Conservation (phyloP, 2,329 filamentous ascomycete species). For the Colletotrichum godetiae region DNA sequence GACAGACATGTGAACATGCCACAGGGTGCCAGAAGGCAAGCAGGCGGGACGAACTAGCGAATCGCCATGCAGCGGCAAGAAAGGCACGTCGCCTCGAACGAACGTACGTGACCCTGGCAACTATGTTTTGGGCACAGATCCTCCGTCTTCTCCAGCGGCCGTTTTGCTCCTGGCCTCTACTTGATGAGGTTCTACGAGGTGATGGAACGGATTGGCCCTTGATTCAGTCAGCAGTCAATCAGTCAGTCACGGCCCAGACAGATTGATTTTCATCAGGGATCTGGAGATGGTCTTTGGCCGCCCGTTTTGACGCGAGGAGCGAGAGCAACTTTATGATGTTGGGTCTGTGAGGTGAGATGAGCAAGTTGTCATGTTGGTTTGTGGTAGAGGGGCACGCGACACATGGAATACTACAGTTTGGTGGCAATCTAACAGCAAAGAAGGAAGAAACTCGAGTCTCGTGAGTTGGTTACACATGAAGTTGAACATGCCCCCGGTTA, state of each 20-base stretch:
- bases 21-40: not conserved
- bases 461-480: no score
- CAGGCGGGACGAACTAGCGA: conserved; percentile 31
- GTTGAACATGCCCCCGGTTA: not conserved
- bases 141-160: not conserved
- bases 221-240: not conserved
- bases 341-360: not conserved
- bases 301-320: not conserved
- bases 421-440: not conserved
- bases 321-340: not conserved
- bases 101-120: not conserved
- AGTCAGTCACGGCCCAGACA: not conserved
- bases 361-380: not conserved
- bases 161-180: not conserved
- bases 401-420: not conserved
- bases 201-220: not conserved
- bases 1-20: conserved; percentile 7
- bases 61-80: conserved; percentile 12
- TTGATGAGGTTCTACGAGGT: not conserved
- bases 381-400: not conserved
- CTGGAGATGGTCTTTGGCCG: not conserved
- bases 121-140: not conserved
- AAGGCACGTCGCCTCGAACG: not conserved
- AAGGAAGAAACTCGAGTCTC: not conserved
- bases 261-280: not conserved